Base-by-base conservation (phyloP, 73 alveolate species). In the Paramecium pentaurelia region DNA sequence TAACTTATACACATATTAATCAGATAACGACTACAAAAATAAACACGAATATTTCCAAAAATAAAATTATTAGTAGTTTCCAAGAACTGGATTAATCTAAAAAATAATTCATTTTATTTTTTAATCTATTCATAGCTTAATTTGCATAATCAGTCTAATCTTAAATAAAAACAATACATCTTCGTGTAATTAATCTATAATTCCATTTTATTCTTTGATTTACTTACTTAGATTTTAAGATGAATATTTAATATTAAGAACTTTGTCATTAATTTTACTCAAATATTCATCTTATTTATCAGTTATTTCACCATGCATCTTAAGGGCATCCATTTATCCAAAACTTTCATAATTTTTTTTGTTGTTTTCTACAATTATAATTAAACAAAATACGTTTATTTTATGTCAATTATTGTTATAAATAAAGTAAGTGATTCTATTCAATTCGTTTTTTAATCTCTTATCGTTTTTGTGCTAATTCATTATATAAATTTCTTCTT, bases 61-160 rank as follows among this genome's bases (percentile, higher is more conserved):
- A 11, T 34, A 64, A 32, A 64, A 64, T 25, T 64, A 27, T 28
- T 20, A 64, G 28, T 8, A 64, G 84, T 64, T 28, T 64, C 84
- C 84, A 64, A 64, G 84, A 64, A 64, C 84, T 64, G 47, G 84
- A 64, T 64, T 64, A 64, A 12, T 64, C 84, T 27, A 64, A 64
- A 28, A 32, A 64, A 34, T 20, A 64, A 25, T 25, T 64, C 84
- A 64, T 64, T 28, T 64, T 64, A 12, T 12, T 32, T 64, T 34
- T 28, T 8, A 64, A 34, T 64, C 84, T 64, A 64, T 64, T 64
- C 84, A 64, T 64, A 12, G 84, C 42, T 64, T 64, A 28, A 32
- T 32, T 32, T 64, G 84, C 42, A 7, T 14, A 64, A 64, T 64
- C 84, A 32, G 84, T 64, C 84, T 64, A 64, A 64, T 64, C 51